Conservation (phyloP, 2,329 filamentous ascomycete species). For the Xenoacremonium recifei region DNA sequence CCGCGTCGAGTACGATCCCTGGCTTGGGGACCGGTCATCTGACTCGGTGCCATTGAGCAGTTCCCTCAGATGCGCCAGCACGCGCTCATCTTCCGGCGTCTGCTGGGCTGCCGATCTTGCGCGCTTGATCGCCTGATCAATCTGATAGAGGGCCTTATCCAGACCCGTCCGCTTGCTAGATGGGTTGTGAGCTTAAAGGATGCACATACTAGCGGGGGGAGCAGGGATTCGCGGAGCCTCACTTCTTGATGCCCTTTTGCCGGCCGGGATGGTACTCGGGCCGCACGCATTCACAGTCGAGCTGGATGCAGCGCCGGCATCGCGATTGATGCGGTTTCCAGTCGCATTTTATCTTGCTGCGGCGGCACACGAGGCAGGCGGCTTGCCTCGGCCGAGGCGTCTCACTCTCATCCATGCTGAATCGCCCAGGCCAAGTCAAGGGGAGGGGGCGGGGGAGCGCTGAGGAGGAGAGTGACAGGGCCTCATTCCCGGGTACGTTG, state of each 20-base stretch:
- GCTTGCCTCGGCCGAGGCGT: conserved; percentile 38
- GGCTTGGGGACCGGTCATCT: conserved; percentile 16
- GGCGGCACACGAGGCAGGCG: conserved; percentile 62
- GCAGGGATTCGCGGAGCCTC: conserved; percentile 20
- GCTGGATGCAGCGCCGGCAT: conserved; percentile 61
- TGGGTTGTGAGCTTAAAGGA: conserved; percentile 6
- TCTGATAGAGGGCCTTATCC: conserved; percentile 72
- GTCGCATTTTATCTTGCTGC: conserved; percentile 68
- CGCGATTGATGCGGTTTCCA: conserved; percentile 48
- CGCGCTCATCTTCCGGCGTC: conserved; percentile 43
- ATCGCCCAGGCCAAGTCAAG: too few relatives aligned
- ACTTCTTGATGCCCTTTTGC: conserved; percentile 78
- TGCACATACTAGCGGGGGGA: background rate
- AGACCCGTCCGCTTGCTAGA: conserved; percentile 69
- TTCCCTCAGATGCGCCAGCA: conserved; percentile 42
- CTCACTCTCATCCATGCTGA: conserved; percentile 24
- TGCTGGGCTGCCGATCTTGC: conserved; percentile 44
- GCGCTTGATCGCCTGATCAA: conserved; percentile 66
- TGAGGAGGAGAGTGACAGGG: background rate
- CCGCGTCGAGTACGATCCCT: conserved; percentile 11
- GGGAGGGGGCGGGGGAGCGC: too few relatives aligned
- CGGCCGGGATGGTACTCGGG: conserved; percentile 72
- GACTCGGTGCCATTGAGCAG: conserved; percentile 34
- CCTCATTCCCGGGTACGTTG: too few relatives aligned
- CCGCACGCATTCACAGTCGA: conserved; percentile 61